Base-by-base conservation (phyloP, 2,329 filamentous ascomycete species). In the Drechslerella dactyloides region DNA sequence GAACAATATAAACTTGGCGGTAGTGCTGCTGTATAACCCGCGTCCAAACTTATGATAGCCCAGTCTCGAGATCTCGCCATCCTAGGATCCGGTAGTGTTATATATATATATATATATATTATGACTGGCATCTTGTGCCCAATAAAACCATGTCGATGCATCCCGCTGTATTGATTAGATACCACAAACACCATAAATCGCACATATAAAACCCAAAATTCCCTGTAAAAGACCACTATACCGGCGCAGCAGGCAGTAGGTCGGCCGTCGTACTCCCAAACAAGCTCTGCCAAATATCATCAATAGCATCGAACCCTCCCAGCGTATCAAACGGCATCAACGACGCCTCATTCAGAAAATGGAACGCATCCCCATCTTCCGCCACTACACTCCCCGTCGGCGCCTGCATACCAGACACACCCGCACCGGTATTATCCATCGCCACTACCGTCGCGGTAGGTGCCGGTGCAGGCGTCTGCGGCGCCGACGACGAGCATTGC, bases 261-360 rank as follows among this genome's bases (percentile, higher is more conserved):
- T 70, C 66, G 13, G 46, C 50, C 44, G 60, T 42, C n/a, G 58
- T 46, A 48, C 37, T 65, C n/a, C 68, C 68, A 61, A 72, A 72
- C 42, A 72, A 57, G 57, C 55, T 72, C 15, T 59, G 62, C 68
- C 68, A 72, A 23, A 72, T 72, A 46, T 72, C 68, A 65, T 72
- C 68, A 17, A 72, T 72, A 2, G 60, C 68, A 61, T 72, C 68
- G 19, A 72, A 72, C 40, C 68, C 68, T 37, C 68, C 68, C 33
- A 72, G 54, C 1, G 68, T 54, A 57, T 72, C 68, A 48, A 72
- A 72, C 23, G 68, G 60, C 68, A 72, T 72, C 5, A 72, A 40
- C 10, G 68, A 61, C 19, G 54, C 51, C 46, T 63, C 68, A 17
- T 65, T 63, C 2, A 72, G 51, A 46, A 65, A 72, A 23, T 65